Evolutionary conservation across 2,329 filamentous ascomycete genomes (phyloP).

Genomic region (Emmonsiellopsis sp.): DNA sequence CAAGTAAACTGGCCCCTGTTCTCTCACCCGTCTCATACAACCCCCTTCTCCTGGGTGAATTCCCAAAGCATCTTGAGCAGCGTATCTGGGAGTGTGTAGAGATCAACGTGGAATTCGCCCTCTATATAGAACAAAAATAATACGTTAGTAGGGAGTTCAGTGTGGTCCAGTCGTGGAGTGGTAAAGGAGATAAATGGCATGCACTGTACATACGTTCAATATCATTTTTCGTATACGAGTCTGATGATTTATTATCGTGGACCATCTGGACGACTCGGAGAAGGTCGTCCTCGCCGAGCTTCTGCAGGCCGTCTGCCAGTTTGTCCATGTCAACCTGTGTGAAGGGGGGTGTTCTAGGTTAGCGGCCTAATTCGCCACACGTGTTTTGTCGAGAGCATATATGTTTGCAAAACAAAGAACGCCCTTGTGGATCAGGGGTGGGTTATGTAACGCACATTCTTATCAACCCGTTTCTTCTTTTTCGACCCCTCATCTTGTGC

Average conservation of each 20-base stretch:
- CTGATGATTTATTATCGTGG: constrained; percentile 88
- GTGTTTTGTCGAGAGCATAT: too few species aligned
- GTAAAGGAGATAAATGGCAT: not conserved
- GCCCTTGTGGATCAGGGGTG: not conserved
- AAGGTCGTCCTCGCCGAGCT: constrained; percentile 84
- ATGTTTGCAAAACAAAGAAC: not conserved
- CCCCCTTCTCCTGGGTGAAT: constrained; percentile 50
- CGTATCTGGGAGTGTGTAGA: constrained; percentile 89
- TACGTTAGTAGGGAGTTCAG: constrained; percentile 21
- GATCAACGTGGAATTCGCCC: constrained; percentile 95
- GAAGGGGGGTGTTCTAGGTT: not conserved
- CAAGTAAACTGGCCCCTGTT: too few species aligned
- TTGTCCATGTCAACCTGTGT: constrained; percentile 79
- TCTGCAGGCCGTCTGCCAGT: constrained; percentile 82
- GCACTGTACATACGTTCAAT: constrained; percentile 69
- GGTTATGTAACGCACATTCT: constrained; percentile 38
- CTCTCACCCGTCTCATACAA: constrained; percentile 18
- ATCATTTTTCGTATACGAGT: constrained; percentile 96
- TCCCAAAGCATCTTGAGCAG: constrained; percentile 95
- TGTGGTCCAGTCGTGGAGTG: not conserved
- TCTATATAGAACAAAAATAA: constrained; percentile 43
- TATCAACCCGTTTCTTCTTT: constrained; percentile 65
- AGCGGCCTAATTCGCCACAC: too few species aligned
- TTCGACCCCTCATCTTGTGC: constrained; percentile 54
- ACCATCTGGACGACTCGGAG: constrained; percentile 95